A percentile compares a stretch with the other conserved stretches of the same genome.
Conservation (phyloP, 371 early-diverging fungal genomes). For the Lichtheimia corymbifera region DNA sequence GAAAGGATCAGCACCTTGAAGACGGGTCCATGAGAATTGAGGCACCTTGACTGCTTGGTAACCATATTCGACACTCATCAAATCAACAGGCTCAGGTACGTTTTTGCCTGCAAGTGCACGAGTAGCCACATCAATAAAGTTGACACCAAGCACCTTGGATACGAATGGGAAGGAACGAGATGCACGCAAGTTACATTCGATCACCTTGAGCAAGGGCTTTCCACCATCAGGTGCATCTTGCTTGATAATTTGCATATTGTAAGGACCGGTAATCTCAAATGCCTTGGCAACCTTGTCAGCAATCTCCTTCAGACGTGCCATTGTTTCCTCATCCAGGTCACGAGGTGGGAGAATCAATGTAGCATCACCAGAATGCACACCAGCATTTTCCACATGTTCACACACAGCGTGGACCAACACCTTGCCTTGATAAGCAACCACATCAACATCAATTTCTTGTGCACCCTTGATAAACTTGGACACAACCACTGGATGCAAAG, state of each 20-base stretch:
- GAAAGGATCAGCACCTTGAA: constrained; percentile 93
- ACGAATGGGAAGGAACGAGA: constrained; percentile 96
- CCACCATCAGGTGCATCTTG: constrained; percentile 31
- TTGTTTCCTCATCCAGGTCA: constrained; percentile 61
- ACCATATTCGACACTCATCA: constrained; percentile 65
- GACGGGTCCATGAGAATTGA: constrained; percentile 91
- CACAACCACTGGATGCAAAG: constrained; percentile 90
- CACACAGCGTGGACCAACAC: constrained; percentile 84
- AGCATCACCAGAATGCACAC: constrained; percentile 96
- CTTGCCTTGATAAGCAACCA: constrained; percentile 82
- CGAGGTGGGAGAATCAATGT: constrained; percentile 86
- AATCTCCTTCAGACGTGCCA: constrained; percentile 65
- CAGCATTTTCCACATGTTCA: constrained; percentile 94
- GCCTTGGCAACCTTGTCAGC: constrained; percentile 85
- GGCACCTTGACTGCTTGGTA: constrained; percentile 91
- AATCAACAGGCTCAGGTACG: constrained; percentile 62
- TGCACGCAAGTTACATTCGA: constrained; percentile 95
- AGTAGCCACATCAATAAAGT: constrained; percentile 91
- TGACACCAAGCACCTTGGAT: constrained; percentile 88
- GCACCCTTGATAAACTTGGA: constrained; percentile 91
- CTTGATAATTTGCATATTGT: constrained; percentile 93
- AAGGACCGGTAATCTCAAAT: constrained; percentile 91
- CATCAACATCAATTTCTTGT: constrained; percentile 94
- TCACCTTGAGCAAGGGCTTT: constrained; percentile 71
- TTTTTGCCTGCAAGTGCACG: constrained; percentile 69